These are phyloP conservation scores for Wickerhamiella hasegawae DNA, from an alignment of 805 yeast genomes.

Conservation along the genomic window DNA sequence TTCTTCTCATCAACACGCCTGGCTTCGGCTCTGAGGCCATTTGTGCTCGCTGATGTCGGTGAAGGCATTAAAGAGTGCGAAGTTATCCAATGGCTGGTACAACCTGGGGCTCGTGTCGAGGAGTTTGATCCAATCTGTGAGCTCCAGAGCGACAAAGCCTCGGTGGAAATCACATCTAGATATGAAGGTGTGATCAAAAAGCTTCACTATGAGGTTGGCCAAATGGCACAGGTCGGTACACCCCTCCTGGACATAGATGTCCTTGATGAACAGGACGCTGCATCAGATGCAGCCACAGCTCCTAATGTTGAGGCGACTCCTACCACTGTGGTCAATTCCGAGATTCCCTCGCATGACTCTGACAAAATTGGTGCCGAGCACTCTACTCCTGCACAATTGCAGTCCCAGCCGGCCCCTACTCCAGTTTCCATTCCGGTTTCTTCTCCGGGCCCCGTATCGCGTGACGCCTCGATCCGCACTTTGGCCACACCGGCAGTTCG, in stretches of 20 bases:
- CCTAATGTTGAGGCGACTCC: not conserved
- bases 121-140: slow-evolving; percentile 24
- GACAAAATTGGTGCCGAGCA: no score
- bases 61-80: slow-evolving; percentile 24
- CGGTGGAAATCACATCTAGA: slow-evolving; percentile 23
- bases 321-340: not conserved
- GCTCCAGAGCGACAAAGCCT: slow-evolving; percentile 23
- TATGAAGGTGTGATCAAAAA: slow-evolving; percentile 20
- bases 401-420: not conserved
- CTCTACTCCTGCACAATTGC: no score
- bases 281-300: not conserved
- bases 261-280: not conserved
- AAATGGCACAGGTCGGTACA: slow-evolving; percentile 22
- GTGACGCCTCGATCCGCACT: slow-evolving; percentile 1
- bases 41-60: slow-evolving; percentile 22
- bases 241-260: slow-evolving; percentile 22
- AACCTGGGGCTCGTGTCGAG: slow-evolving; percentile 21
- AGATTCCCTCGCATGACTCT: not conserved
- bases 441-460: not conserved
- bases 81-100: slow-evolving; percentile 24
- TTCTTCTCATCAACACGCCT: slow-evolving; percentile 4
- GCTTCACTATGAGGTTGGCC: slow-evolving; percentile 21
- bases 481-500: slow-evolving; percentile 24
- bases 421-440: not conserved
- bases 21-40: slow-evolving; percentile 10